Evolutionary conservation across 805 yeast species (phyloP).

Genomic region (Kockiozyma suomiensis): DNA sequence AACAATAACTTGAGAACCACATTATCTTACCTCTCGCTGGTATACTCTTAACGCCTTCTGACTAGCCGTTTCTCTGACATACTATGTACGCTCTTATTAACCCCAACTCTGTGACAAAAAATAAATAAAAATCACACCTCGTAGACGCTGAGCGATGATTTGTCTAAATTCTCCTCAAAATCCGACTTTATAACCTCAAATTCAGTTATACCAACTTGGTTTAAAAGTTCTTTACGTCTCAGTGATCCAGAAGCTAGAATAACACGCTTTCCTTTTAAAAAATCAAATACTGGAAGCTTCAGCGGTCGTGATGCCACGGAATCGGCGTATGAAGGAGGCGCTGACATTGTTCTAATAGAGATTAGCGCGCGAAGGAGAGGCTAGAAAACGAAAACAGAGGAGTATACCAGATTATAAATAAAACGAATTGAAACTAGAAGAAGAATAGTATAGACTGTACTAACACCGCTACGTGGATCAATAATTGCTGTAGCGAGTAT

Average conservation of each 20-base stretch:
- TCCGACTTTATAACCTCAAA: constrained; percentile 58
- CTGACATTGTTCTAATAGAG: constrained; percentile 9
- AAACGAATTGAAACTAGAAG: too few relatives aligned
- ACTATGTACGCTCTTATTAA: constrained; percentile 43
- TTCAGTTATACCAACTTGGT: constrained; percentile 47
- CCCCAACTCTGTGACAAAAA: constrained; percentile 4
- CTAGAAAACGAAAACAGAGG: too few relatives aligned
- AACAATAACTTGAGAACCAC: background rate
- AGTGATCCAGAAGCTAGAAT: constrained; percentile 86
- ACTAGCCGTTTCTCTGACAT: constrained; percentile 70
- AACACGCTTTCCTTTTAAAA: constrained; percentile 42
- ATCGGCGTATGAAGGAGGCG: constrained; percentile 14
- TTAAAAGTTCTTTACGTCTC: constrained; percentile 71
- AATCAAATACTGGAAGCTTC: constrained; percentile 27
- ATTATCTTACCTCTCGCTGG: constrained; percentile 41
- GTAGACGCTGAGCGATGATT: constrained; percentile 50
- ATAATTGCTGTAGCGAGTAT: too few relatives aligned
- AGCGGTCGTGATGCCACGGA: constrained; percentile 8
- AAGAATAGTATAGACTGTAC: too few relatives aligned
- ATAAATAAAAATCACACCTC: constrained; percentile 46
- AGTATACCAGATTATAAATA: too few relatives aligned
- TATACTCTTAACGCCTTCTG: constrained; percentile 70
- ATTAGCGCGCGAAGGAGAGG: too few relatives aligned
- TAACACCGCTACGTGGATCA: too few relatives aligned
- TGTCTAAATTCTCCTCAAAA: constrained; percentile 76